A percentile compares a stretch with the other conserved stretches of the same genome.
Conservation (phyloP, 1,284 basidiomycete species). For the Trichosporon ovoides region DNA sequence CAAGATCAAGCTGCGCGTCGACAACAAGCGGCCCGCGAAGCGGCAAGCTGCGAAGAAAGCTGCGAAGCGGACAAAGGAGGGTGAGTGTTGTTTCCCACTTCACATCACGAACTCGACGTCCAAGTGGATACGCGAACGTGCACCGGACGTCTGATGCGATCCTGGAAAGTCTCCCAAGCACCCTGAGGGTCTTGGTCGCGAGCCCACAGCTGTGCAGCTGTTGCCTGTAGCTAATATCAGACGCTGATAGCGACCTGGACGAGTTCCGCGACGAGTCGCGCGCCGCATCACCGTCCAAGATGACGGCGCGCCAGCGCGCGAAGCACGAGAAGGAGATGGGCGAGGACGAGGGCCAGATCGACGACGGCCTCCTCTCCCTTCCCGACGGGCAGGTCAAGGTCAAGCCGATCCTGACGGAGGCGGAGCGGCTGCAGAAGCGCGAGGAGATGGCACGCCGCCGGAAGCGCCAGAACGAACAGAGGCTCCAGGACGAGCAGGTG, state of each 20-base stretch:
- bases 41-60: constrained; percentile 22
- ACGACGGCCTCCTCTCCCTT: not conserved
- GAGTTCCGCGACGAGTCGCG: constrained; percentile 5
- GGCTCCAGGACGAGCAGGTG: constrained; percentile 86
- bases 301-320: constrained; percentile 37
- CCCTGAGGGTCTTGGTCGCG: too few species aligned
- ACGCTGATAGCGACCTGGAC: constrained; percentile 4
- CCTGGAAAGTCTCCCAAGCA: not conserved
- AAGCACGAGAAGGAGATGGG: constrained; percentile 24
- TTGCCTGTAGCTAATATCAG: not conserved
- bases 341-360: constrained; percentile 25
- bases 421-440: constrained; percentile 69
- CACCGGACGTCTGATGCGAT: not conserved
- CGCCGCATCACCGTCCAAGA: constrained; percentile 25
- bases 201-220: not conserved
- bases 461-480: constrained; percentile 80
- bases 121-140: too few species aligned
- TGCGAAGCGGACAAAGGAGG: constrained; percentile 16
- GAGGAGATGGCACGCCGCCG: constrained; percentile 82
- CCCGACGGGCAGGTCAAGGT: constrained; percentile 57
- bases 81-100: constrained; percentile 11
- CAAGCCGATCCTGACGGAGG: constrained; percentile 66
- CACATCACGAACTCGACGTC: not conserved
- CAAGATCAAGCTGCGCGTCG: not conserved
- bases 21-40: constrained; percentile 14